Conservation (phyloP, 2,329 filamentous ascomycete species). For the Paecilomyces dactylethromorphus region DNA sequence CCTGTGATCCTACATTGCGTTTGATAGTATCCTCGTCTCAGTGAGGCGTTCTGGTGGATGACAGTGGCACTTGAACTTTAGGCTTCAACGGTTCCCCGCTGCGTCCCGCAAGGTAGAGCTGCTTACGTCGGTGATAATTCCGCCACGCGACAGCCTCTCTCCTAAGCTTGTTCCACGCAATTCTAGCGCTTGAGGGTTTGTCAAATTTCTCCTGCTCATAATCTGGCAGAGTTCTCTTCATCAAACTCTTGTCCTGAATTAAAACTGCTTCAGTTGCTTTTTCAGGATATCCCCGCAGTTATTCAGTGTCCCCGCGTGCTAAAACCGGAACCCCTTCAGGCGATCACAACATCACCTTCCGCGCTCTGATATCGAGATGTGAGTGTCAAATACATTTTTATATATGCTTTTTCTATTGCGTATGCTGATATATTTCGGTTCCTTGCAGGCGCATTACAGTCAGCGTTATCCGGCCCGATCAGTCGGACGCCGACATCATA, state of each 20-base stretch:
- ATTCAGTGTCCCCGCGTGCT: neutral
- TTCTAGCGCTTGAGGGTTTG: neutral
- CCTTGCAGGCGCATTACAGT: constrained; percentile 73
- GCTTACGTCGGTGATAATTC: neutral
- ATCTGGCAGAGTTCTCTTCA: neutral
- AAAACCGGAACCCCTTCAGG: neutral
- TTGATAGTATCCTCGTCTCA: neutral
- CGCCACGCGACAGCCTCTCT: neutral
- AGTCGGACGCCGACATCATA: constrained; percentile 66
- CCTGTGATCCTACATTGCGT: neutral
- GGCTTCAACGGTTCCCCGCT: neutral
- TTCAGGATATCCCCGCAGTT: neutral
- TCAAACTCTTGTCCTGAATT: neutral
- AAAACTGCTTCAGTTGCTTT: neutral
- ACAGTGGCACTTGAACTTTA: neutral
- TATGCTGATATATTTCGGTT: neutral
- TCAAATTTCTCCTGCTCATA: neutral
- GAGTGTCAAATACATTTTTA: neutral
- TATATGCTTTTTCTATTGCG: neutral
- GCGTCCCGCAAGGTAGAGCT: neutral
- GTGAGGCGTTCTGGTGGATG: neutral
- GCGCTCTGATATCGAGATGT: constrained; percentile 3
- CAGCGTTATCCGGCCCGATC: constrained; percentile 69
- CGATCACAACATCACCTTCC: neutral
- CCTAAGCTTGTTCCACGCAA: neutral